Conservation (phyloP, 2,329 filamentous ascomycete genomes). For the Xylaria sp. region DNA sequence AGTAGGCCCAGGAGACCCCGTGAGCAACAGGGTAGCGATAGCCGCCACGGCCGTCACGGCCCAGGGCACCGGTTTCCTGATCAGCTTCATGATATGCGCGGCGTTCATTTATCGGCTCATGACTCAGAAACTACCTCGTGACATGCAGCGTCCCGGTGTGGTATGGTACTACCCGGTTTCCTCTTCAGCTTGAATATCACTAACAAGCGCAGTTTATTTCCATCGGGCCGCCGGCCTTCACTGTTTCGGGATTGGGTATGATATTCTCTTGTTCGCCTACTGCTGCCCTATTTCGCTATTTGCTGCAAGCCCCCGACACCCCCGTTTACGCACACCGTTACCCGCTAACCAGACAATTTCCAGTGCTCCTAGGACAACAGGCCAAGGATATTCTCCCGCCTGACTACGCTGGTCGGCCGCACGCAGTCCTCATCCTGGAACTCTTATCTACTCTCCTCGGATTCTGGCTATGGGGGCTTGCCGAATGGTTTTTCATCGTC, state of each 20-base stretch:
- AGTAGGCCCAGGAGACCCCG: slow-evolving; percentile 41
- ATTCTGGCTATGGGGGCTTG: slow-evolving; percentile 85
- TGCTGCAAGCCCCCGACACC: too few species aligned
- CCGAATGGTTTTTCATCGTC: slow-evolving; percentile 86
- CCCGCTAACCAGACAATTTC: slow-evolving; percentile 9
- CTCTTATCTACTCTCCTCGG: slow-evolving; percentile 69
- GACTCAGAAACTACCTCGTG: slow-evolving; percentile 85
- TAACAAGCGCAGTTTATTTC: slow-evolving; percentile 72
- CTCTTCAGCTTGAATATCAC: background rate
- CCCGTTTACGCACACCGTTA: background rate
- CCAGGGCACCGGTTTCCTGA: slow-evolving; percentile 67
- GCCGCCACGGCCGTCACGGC: slow-evolving; percentile 61
- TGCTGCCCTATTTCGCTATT: background rate
- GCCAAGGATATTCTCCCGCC: slow-evolving; percentile 57
- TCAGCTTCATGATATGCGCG: slow-evolving; percentile 81
- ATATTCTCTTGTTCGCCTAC: slow-evolving; percentile 2
- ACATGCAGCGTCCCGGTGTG: slow-evolving; percentile 81
- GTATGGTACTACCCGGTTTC: slow-evolving; percentile 47
- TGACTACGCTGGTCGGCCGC: slow-evolving; percentile 55
- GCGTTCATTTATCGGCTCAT: slow-evolving; percentile 88
- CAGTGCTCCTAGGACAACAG: slow-evolving; percentile 59
- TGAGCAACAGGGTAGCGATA: slow-evolving; percentile 58
- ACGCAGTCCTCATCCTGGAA: slow-evolving; percentile 58
- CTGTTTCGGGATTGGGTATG: slow-evolving; percentile 58
- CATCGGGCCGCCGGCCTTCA: slow-evolving; percentile 77